Evolutionary conservation across 2,329 filamentous ascomycete species (phyloP).

Genomic region (Xylaria sp.): DNA sequence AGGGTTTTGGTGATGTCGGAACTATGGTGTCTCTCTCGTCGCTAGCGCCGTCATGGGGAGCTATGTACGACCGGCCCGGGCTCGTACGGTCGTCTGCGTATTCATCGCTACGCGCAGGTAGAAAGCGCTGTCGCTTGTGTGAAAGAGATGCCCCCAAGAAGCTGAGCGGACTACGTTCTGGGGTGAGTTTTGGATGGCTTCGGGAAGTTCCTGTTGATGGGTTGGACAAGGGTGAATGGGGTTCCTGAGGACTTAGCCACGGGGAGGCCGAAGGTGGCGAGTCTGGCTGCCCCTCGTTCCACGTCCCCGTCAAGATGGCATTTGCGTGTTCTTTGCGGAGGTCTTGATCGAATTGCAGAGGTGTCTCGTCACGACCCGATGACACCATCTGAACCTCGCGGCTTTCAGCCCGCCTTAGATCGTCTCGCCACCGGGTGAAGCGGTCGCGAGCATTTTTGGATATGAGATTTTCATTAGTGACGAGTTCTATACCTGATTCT

Average conservation of each 20-base stretch:
- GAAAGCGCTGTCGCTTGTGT: slow-evolving; percentile 39
- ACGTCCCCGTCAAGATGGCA: slow-evolving; percentile 67
- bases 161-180: slow-evolving; percentile 47
- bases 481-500: slow-evolving; percentile 77
- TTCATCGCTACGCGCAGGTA: slow-evolving; percentile 26
- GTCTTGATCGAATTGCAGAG: slow-evolving; percentile 31
- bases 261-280: slow-evolving; percentile 57
- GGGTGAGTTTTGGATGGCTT: slow-evolving; percentile 29
- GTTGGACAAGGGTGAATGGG: slow-evolving; percentile 34
- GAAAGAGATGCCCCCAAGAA: slow-evolving; percentile 42
- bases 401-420: slow-evolving; percentile 72
- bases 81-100: slow-evolving; percentile 13
- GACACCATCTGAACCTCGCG: slow-evolving; percentile 52
- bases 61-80: slow-evolving; percentile 12
- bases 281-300: slow-evolving; percentile 72
- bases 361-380: slow-evolving; percentile 31
- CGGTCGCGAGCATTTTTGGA: slow-evolving; percentile 82
- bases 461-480: slow-evolving; percentile 82
- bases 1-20: background rate
- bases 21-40: slow-evolving; percentile 23
- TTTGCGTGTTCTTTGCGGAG: slow-evolving; percentile 62
- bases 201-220: slow-evolving; percentile 34
- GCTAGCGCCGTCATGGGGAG: slow-evolving; percentile 39
- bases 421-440: slow-evolving; percentile 81
- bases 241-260: slow-evolving; percentile 32